phyloP scores from a whole-genome alignment of 768 basidiomycete species.

The Kondoa malvinella region DNA sequence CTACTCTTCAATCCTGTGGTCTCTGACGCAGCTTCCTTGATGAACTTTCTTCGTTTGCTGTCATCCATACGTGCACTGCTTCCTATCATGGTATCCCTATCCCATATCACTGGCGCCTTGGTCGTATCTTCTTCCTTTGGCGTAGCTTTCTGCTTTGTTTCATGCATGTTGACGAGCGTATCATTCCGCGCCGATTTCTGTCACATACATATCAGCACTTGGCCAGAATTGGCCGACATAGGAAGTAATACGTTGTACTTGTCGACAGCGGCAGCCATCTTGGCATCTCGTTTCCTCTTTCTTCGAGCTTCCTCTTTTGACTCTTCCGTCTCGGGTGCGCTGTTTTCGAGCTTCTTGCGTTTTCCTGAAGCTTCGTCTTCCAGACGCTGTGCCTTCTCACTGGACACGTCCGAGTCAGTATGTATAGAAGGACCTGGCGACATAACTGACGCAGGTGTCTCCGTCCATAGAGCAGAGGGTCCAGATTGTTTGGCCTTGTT shows the following conservation, averaged over 20 bases:
- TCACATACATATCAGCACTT: not conserved
- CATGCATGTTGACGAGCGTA: not conserved
- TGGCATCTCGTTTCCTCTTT: slow-evolving; percentile 3
- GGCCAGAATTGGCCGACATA: not conserved
- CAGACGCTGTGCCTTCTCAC: not conserved
- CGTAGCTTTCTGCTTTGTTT: not conserved
- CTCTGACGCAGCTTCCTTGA: not conserved
- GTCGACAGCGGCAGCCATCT: not conserved
- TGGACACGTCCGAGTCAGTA: not conserved
- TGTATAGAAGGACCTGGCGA: not conserved
- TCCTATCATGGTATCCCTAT: slow-evolving; percentile 4
- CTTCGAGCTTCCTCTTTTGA: not conserved
- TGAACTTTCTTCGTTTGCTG: slow-evolving; percentile 2
- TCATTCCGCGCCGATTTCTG: not conserved
- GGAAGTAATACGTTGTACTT: not conserved
- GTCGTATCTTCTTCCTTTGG: not conserved
- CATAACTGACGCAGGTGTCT: slow-evolving; percentile 2
- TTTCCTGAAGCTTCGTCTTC: slow-evolving; percentile 1
- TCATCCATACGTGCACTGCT: not conserved
- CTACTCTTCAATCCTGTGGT: not conserved
- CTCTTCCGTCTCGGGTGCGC: slow-evolving; percentile 1
- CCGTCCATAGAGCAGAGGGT: slow-evolving; percentile 2
- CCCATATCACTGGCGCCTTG: slow-evolving; percentile 5
- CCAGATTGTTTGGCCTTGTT: slow-evolving; percentile 1
- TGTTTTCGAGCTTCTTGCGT: not conserved